Conservation (phyloP, 768 basidiomycete species). For the Lactifluus hygrophoroides region DNA sequence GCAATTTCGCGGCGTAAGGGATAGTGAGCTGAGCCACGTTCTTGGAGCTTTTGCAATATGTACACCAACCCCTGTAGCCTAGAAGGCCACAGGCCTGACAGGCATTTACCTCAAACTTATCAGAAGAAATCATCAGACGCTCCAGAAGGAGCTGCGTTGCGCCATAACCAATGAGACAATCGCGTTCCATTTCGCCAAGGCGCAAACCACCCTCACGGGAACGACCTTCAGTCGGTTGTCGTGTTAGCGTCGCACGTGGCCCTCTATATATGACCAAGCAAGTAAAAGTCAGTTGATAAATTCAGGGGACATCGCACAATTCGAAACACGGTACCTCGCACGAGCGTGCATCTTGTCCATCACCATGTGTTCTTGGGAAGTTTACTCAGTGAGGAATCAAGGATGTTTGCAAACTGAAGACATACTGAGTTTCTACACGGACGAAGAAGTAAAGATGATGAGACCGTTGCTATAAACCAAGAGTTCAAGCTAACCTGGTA, state of each 20-base stretch:
- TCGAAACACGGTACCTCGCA: conserved; percentile 53
- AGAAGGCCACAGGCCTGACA: conserved; percentile 92
- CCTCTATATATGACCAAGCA: conserved; percentile 43
- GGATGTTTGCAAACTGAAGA: conserved; percentile 9
- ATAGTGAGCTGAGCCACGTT: conserved; percentile 93
- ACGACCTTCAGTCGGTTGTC: conserved; percentile 97
- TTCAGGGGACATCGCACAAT: neutral
- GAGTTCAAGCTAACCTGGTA: conserved; percentile 62
- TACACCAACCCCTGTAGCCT: conserved; percentile 93
- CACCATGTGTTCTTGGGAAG: conserved; percentile 88
- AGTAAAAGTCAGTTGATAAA: neutral
- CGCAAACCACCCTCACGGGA: conserved; percentile 96
- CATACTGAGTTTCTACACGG: conserved; percentile 95
- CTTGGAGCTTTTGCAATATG: conserved; percentile 97
- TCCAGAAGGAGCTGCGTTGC: conserved; percentile 94
- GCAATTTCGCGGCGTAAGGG: conserved; percentile 89
- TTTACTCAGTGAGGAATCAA: conserved; percentile 7
- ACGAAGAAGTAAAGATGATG: conserved; percentile 14
- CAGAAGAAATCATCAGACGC: conserved; percentile 97
- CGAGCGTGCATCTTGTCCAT: conserved; percentile 99
- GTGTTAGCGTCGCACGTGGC: conserved; percentile 90
- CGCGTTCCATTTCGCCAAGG: conserved; percentile 98
- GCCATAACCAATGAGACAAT: conserved; percentile 97
- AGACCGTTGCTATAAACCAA: neutral
- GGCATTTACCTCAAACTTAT: conserved; percentile 95